phyloP scores from a whole-genome alignment of 371 early-diverging fungal genomes.

The Mortierella sp. region DNA sequence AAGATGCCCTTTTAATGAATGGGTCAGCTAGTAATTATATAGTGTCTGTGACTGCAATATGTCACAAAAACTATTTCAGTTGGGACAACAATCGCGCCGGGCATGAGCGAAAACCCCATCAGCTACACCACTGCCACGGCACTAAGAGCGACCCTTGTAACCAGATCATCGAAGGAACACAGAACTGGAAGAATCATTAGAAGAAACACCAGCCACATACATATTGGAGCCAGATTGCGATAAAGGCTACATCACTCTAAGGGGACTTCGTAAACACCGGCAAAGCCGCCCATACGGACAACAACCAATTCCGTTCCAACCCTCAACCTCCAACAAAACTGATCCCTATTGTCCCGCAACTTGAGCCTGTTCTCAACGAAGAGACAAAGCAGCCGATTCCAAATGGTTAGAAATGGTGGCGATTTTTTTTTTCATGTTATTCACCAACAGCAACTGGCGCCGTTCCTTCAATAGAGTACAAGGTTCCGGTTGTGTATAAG shows the following conservation, averaged over 20 bases:
- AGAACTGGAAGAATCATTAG: constrained; percentile 13
- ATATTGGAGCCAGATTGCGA: constrained; percentile 16
- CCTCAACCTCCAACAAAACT: constrained; percentile 10
- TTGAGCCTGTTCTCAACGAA: constrained; percentile 21
- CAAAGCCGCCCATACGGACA: constrained; percentile 13
- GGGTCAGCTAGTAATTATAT: too few relatives aligned
- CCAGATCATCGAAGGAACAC: constrained; percentile 17
- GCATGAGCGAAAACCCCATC: constrained; percentile 9
- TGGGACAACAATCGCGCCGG: constrained; percentile 1
- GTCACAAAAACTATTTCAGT: too few relatives aligned
- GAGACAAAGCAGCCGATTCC: constrained; percentile 25
- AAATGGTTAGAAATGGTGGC: constrained; percentile 20
- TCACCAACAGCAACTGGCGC: constrained; percentile 4
- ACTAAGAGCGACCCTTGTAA: constrained; percentile 8
- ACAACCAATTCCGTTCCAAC: constrained; percentile 11
- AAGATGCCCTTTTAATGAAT: too few relatives aligned
- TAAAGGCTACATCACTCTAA: constrained; percentile 7
- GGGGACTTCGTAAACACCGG: constrained; percentile 7
- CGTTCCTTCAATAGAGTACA: constrained; percentile 24
- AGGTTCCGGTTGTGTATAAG: constrained; percentile 23
- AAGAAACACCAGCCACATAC: constrained; percentile 13
- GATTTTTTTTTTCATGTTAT: constrained; percentile 4
- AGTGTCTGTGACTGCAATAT: too few relatives aligned
- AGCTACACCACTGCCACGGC: constrained; percentile 12
- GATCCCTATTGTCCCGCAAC: constrained; percentile 15